A percentile compares a stretch with the other conserved stretches of the same genome.
Evolutionary conservation across 2,329 filamentous ascomycete genomes (phyloP).

Genomic region (Talaromyces verruculosus): DNA sequence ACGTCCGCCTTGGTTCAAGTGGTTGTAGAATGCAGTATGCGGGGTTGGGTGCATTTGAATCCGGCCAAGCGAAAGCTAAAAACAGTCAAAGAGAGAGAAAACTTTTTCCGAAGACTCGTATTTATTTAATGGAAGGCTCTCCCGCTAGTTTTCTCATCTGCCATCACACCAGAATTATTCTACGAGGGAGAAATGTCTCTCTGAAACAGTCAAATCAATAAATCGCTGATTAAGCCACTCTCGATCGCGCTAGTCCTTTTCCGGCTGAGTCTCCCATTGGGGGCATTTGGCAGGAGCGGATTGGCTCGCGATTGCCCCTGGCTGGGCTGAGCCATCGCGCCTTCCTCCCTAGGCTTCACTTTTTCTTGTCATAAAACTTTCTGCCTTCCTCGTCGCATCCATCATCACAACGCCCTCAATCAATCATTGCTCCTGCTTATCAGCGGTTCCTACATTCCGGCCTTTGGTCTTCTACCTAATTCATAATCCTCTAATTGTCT

Average conservation of each 20-base stretch:
- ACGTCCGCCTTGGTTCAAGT: not conserved
- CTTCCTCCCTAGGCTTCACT: constrained; percentile 12
- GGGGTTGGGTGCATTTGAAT: not conserved
- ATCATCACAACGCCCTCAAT: not conserved
- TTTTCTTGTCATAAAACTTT: constrained; percentile 1
- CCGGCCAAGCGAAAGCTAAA: constrained; percentile 2
- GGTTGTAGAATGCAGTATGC: constrained; percentile 3
- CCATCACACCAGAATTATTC: not conserved
- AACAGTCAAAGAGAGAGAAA: not conserved
- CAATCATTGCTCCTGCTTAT: not conserved
- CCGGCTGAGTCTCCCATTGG: not conserved
- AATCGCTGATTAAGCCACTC: not conserved
- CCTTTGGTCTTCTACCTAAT: not conserved
- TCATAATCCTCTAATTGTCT: not conserved
- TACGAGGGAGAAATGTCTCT: not conserved
- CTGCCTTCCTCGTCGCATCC: not conserved
- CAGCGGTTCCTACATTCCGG: not conserved
- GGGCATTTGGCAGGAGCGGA: constrained; percentile 19
- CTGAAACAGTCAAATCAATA: not conserved
- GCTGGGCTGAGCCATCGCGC: not conserved
- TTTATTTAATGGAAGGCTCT: constrained; percentile 2
- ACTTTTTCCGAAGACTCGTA: not conserved
- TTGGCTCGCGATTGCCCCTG: constrained; percentile 17
- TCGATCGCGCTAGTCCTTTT: constrained; percentile 7
- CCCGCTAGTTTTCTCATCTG: not conserved